Conservation (phyloP, 768 basidiomycete species). For the Kwoniella botswanensis region DNA sequence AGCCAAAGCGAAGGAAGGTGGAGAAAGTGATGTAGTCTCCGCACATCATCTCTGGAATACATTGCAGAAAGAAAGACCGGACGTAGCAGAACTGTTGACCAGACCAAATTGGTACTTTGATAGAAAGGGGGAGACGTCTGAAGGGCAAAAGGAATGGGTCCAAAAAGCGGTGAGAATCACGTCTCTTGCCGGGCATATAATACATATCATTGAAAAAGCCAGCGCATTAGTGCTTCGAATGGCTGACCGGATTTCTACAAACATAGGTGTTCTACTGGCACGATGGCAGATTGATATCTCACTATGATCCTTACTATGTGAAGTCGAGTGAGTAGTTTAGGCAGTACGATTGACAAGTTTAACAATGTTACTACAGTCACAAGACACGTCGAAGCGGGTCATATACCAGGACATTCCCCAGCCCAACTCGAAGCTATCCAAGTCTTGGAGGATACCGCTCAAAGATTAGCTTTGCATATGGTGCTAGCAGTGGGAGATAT, state of each 20-base stretch:
- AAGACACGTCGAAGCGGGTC: slow-evolving; percentile 43
- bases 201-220: neutral
- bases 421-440: slow-evolving; percentile 52
- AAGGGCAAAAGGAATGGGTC: slow-evolving; percentile 39
- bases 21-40: slow-evolving; percentile 55
- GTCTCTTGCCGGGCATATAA: neutral
- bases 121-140: slow-evolving; percentile 55
- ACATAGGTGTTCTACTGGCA: slow-evolving; percentile 40
- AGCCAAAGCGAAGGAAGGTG: slow-evolving; percentile 53
- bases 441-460: slow-evolving; percentile 53
- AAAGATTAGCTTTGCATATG: slow-evolving; percentile 54
- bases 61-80: slow-evolving; percentile 52
- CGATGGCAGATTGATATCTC: slow-evolving; percentile 40
- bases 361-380: slow-evolving; percentile 17
- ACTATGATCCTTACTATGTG: slow-evolving; percentile 51
- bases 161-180: slow-evolving; percentile 1
- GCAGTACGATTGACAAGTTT: neutral
- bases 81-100: slow-evolving; percentile 47
- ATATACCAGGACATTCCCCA: slow-evolving; percentile 40
- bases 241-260: too few species aligned
- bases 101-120: slow-evolving; percentile 57
- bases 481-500: slow-evolving; percentile 54
- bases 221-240: too few species aligned
- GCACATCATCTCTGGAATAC: slow-evolving; percentile 55
- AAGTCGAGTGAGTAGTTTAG: slow-evolving; percentile 36